These are phyloP conservation scores for Kingdonia uniflora DNA, from an alignment of 164 flowering plant species.

Conservation along the genomic window DNA sequence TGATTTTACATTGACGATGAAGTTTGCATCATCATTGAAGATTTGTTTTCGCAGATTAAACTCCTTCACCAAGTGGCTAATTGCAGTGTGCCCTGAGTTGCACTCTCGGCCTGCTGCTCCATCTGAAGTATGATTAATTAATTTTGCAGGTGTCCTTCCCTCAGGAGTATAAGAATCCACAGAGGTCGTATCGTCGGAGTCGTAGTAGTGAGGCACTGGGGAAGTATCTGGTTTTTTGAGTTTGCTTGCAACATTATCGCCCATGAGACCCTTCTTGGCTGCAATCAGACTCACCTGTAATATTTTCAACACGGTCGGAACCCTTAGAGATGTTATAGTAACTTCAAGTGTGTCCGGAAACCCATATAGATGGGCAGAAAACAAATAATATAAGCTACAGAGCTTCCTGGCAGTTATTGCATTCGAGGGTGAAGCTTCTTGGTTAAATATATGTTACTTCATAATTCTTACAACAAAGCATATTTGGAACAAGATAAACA, in stretches of 20 bases:
- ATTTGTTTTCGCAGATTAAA: conserved; percentile 51
- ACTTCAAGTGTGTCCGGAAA: too few relatives aligned
- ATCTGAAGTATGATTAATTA: conserved; percentile 15
- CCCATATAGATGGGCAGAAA: too few relatives aligned
- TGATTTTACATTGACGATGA: conserved; percentile 36
- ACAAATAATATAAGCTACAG: too few relatives aligned
- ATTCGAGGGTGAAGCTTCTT: too few relatives aligned
- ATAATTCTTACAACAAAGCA: too few relatives aligned
- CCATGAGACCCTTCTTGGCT: conserved; percentile 48
- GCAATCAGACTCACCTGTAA: conserved; percentile 72
- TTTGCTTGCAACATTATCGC: conserved; percentile 28
- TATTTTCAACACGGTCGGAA: not conserved
- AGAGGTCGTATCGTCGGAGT: conserved; percentile 51
- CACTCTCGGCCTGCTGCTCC: conserved; percentile 21
- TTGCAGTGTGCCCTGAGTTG: conserved; percentile 26
- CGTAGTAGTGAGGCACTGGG: conserved; percentile 35
- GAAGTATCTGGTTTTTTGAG: conserved; percentile 37
- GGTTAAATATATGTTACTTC: too few relatives aligned
- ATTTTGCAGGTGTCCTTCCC: conserved; percentile 36
- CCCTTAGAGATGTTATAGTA: not conserved
- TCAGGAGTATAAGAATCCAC: conserved; percentile 52
- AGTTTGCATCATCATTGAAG: conserved; percentile 61
- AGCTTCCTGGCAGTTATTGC: too few relatives aligned
- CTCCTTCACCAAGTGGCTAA: conserved; percentile 45
- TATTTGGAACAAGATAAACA: too few relatives aligned